Evolutionary conservation across 2,329 filamentous ascomycete genomes (phyloP).

Genomic region (Conoideocrella luteorostrata): DNA sequence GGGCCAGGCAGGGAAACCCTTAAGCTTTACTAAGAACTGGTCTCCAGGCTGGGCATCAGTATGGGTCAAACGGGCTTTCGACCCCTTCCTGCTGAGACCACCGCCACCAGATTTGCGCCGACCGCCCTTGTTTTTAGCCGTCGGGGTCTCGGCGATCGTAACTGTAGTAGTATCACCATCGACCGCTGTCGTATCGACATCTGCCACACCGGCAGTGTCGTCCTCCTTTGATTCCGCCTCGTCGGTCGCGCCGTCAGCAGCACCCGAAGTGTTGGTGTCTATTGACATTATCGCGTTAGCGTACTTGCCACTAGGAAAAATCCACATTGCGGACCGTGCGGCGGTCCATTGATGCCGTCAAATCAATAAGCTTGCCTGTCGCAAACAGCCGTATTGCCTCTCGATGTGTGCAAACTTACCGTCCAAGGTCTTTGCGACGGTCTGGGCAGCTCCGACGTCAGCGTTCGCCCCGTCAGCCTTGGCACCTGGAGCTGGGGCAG

Average conservation of each 20-base stretch:
- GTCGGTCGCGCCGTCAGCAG: constrained; percentile 23
- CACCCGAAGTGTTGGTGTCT: constrained; percentile 20
- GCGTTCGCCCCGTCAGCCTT: constrained; percentile 16
- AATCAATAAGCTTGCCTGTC: background rate
- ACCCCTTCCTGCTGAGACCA: constrained; percentile 80
- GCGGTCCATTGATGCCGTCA: background rate
- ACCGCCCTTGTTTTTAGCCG: constrained; percentile 46
- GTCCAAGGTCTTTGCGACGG: constrained; percentile 21
- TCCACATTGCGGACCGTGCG: background rate
- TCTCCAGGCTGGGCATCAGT: constrained; percentile 84
- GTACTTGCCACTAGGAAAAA: background rate
- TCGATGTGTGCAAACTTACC: constrained; percentile 22
- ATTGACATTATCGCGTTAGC: background rate
- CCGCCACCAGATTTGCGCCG: constrained; percentile 70
- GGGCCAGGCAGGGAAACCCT: constrained; percentile 92
- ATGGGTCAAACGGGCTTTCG: constrained; percentile 62
- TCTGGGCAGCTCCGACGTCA: constrained; percentile 18
- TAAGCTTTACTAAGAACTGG: constrained; percentile 87
- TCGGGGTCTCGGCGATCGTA: constrained; percentile 21
- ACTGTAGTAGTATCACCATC: constrained; percentile 15
- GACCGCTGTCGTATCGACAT: constrained; percentile 46
- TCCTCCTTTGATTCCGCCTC: constrained; percentile 19
- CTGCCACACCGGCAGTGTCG: constrained; percentile 22
- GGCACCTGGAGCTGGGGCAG: constrained; percentile 17
- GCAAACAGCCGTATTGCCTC: background rate